phyloP scores from a whole-genome alignment of 345 rosid species.

The Noccaea caerulescens region DNA sequence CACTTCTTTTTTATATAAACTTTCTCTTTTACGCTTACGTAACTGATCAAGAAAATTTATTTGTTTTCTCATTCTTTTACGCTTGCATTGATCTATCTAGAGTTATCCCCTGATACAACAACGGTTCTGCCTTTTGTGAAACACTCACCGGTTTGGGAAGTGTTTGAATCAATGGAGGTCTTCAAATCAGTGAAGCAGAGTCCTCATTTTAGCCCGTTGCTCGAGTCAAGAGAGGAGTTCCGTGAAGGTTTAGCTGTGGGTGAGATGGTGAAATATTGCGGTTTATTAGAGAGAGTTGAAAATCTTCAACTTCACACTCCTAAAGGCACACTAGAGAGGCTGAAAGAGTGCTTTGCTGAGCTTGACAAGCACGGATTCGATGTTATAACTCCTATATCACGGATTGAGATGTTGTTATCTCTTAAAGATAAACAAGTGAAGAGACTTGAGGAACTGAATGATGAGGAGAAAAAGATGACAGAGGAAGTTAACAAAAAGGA shows the following conservation, averaged over 20 bases:
- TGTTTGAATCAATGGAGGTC: conserved; percentile 60
- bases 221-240: conserved; percentile 55
- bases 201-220: conserved; percentile 69
- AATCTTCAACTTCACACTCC: conserved; percentile 45
- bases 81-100: conserved; percentile 10
- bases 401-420: conserved; percentile 50
- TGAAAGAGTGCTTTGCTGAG: conserved; percentile 56
- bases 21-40: not conserved
- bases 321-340: conserved; percentile 44
- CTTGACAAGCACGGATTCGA: conserved; percentile 68
- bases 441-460: conserved; percentile 32
- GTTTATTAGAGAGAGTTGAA: conserved; percentile 57
- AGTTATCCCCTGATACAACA: not conserved
- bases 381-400: conserved; percentile 43
- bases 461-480: conserved; percentile 39
- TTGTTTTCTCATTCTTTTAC: not conserved
- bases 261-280: conserved; percentile 58
- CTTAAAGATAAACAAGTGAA: conserved; percentile 44
- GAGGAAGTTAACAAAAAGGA: conserved; percentile 30
- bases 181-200: conserved; percentile 55
- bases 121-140: conserved; percentile 53
- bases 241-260: conserved; percentile 78
- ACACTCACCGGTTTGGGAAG: conserved; percentile 57
- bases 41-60: not conserved
- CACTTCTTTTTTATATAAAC: not conserved